Base-by-base conservation (phyloP, 2,329 filamentous ascomycete genomes). In the Cladophialophora carrionii region DNA sequence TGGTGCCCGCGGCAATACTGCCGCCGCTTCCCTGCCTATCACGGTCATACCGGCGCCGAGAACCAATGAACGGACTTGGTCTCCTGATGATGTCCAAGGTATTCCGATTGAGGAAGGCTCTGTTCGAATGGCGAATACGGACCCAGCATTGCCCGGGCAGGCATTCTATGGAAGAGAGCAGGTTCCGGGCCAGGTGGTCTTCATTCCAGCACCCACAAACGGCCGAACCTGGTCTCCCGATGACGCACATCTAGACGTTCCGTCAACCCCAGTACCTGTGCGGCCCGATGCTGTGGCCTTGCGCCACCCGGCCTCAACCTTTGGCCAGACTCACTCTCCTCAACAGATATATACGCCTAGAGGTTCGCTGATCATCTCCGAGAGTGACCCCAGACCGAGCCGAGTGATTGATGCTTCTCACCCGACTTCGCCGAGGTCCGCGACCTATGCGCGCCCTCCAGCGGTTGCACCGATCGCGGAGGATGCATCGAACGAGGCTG, bases 21-120 rank as follows among this genome's bases (percentile, higher is more conserved):
- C 69, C 32, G 70, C 74, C 2, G 78, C 81, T 22, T 76, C 82
- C 22, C 71, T 87, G 12, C 84, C 85, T 1, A 81, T 87, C 22
- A 88, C 85, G 0, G 80, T 88, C 32, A 86, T 88, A 57, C 86
- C 86, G 2, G 85, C 85, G 3, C 83, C 85, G 66, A 81, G 81
- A 26, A 78, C 83, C 46, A 79, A 78, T 46, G 82, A 82, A 41
- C 77, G 84, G 53, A 83, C 82, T 5, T 87, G 84, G 83, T 84
- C 81, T 49, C 83, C 84, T 7, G 77, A 78, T 54, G 74, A 76
- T 56, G 17, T 67, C 29, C 57, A 53, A 48, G 59, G 65, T 10
- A 55, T 41, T n/a, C 49, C 52, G 22, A 34, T 32, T 17, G 52
- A 46, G 17, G 58, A 66, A n/a, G 61, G 32, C 20, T 29, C 64